Base-by-base conservation (phyloP, 2,329 filamentous ascomycete species). In the Colletotrichum orbiculare region DNA sequence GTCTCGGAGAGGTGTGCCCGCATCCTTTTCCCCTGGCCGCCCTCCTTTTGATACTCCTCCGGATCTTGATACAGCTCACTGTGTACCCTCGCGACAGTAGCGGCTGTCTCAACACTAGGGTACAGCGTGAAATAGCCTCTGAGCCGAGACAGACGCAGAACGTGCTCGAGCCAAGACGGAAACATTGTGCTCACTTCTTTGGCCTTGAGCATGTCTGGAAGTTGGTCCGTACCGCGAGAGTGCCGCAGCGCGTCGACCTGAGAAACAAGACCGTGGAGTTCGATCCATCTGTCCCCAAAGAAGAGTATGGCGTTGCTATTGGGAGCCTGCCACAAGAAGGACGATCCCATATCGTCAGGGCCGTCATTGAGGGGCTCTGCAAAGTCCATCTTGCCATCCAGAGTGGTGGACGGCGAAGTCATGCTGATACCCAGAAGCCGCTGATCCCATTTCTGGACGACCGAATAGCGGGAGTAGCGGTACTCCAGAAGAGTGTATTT, bases 321-420 rank as follows among this genome's bases (percentile, higher is more conserved):
- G 6, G 95, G 94, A 2, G 89, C 88, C 77, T 97, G 91, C 90
- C 94, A 97, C 8, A 97, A 81, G 72, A 97, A 96, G 0, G 91
- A 83, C 0, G 86, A 84, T 54, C 6, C 75, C 35, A 54, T 60
- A 15, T 72, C 67, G 34, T 67, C 73, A 66, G 84, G 70, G 71
- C 80, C 60, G n/a, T 58, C 46, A 38, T 12, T 49, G 55, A 34
- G 34, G 69, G 2, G 89, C 84, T 25, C 78, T 0, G 70, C 72
- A 61, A 96, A 87, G 2, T 80, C 73, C 0, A 80, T 78, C 7
- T 83, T 84, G 47, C 88, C 89, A 69, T 92, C 87, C 4, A 94
- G 77, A 57, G 87, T 79, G 17, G 83, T 80, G 4, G 84, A 80
- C 4, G 95, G 94, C 13, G 93, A 81, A 63, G 94, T 90, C 5